These are phyloP conservation scores for Solanum lycopersicoides DNA, from an alignment of 257 asterid genomes.

Conservation along the genomic window DNA sequence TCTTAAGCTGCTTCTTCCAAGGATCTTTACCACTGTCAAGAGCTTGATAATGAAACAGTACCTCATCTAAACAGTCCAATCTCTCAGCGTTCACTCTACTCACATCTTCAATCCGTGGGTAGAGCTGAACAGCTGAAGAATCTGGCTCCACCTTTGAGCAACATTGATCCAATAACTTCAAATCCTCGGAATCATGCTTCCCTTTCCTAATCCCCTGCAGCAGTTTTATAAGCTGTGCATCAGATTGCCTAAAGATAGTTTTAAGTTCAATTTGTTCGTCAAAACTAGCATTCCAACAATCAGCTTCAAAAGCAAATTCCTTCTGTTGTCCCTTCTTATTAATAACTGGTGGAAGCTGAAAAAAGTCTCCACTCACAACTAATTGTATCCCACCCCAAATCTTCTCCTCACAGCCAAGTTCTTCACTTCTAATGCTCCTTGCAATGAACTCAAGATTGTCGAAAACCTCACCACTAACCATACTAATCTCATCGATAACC, in stretches of 20 bases:
- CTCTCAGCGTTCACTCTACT: conserved; percentile 35
- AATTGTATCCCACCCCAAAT: conserved; percentile 80
- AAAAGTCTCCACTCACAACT: conserved; percentile 75
- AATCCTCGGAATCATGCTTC: conserved; percentile 20
- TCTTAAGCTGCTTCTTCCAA: conserved; percentile 38
- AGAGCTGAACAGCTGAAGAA: conserved; percentile 59
- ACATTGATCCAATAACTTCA: conserved; percentile 43
- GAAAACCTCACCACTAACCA: conserved; percentile 46
- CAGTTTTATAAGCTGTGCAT: conserved; percentile 32
- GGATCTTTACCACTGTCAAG: conserved; percentile 31
- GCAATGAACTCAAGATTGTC: conserved; percentile 46
- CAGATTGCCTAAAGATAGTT: conserved; percentile 53
- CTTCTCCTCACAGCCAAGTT: not conserved
- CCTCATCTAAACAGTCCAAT: conserved; percentile 25
- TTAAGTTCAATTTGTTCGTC: conserved; percentile 51
- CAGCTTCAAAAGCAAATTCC: conserved; percentile 57
- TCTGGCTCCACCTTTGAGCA: conserved; percentile 50
- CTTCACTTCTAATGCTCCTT: conserved; percentile 18
- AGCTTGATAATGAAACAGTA: conserved; percentile 35
- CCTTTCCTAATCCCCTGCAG: conserved; percentile 61
- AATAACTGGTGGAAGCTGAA: conserved; percentile 52
- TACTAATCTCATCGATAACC: conserved; percentile 62
- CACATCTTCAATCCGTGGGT: conserved; percentile 52
- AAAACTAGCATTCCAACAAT: conserved; percentile 51
- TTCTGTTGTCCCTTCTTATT: conserved; percentile 10